Evolutionary conservation across 179 eudicot species (phyloP).

Genomic region (Nepenthes alata): DNA sequence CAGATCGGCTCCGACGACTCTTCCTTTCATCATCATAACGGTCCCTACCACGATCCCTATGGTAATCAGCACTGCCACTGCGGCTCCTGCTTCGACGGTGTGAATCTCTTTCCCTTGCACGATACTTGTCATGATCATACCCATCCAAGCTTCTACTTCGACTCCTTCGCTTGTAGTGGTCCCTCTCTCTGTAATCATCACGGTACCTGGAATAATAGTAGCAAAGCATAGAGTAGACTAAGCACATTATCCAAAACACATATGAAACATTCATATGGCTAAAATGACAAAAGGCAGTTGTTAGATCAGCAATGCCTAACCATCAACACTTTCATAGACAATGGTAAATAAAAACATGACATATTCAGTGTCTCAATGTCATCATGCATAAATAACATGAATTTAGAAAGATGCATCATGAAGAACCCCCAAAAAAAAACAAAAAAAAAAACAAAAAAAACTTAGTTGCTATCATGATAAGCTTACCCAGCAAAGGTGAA

Average conservation of each 20-base stretch:
- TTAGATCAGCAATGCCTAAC: neutral
- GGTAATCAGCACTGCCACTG: constrained; percentile 24
- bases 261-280: too few species aligned
- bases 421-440: too few species aligned
- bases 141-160: constrained; percentile 3
- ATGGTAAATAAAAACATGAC: neutral
- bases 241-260: neutral
- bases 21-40: constrained; percentile 23
- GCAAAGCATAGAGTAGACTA: neutral
- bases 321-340: neutral
- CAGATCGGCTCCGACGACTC: constrained; percentile 14
- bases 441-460: too few species aligned
- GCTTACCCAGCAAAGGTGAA: too few species aligned
- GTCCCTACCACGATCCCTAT: constrained; percentile 22
- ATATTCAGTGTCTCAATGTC: neutral
- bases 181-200: constrained; percentile 23
- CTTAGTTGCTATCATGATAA: too few species aligned
- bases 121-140: neutral
- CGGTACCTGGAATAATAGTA: constrained; percentile 8
- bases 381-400: neutral
- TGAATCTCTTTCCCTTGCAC: constrained; percentile 22
- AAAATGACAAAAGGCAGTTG: too few species aligned
- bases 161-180: constrained; percentile 1
- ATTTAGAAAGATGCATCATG: neutral
- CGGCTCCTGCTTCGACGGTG: constrained; percentile 30